A percentile compares a stretch with the other conserved stretches of the same genome.
Evolutionary conservation across 768 basidiomycete species (phyloP).

Genomic region (Podaxis rugospora): DNA sequence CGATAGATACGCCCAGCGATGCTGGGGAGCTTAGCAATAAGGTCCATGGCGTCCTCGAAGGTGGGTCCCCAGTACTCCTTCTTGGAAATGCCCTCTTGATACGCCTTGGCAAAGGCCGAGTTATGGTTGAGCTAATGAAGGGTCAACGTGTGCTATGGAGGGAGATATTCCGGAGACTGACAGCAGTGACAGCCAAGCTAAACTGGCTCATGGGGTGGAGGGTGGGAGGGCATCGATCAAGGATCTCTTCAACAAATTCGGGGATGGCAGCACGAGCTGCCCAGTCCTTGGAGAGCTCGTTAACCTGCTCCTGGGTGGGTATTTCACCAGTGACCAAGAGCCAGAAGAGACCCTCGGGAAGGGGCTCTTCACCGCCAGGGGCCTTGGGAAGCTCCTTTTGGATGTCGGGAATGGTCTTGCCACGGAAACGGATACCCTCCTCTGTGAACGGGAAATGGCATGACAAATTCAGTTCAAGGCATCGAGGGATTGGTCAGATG

Average conservation of each 20-base stretch:
- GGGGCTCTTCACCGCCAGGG: constrained; percentile 81
- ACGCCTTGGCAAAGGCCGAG: constrained; percentile 94
- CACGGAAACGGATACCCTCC: constrained; percentile 98
- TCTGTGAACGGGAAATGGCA: constrained; percentile 38
- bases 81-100: constrained; percentile 88
- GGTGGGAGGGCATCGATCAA: constrained; percentile 90
- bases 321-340: constrained; percentile 92
- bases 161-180: constrained; percentile 27
- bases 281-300: constrained; percentile 88
- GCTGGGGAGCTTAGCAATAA: constrained; percentile 95
- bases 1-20: constrained; percentile 92
- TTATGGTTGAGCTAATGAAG: constrained; percentile 77
- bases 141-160: not conserved
- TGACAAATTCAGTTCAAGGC: not conserved
- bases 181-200: constrained; percentile 91
- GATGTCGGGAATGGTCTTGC: constrained; percentile 90
- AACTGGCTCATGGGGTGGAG: constrained; percentile 99
- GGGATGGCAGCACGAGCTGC: constrained; percentile 89
- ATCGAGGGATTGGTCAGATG: not conserved
- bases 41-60: constrained; percentile 87
- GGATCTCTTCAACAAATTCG: constrained; percentile 92
- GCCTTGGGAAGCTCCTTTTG: constrained; percentile 87
- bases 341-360: constrained; percentile 96
- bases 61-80: constrained; percentile 96
- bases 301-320: constrained; percentile 86